These are phyloP conservation scores for Microbotryum scabiosae DNA, from an alignment of 1,284 basidiomycete species.

Conservation along the genomic window DNA sequence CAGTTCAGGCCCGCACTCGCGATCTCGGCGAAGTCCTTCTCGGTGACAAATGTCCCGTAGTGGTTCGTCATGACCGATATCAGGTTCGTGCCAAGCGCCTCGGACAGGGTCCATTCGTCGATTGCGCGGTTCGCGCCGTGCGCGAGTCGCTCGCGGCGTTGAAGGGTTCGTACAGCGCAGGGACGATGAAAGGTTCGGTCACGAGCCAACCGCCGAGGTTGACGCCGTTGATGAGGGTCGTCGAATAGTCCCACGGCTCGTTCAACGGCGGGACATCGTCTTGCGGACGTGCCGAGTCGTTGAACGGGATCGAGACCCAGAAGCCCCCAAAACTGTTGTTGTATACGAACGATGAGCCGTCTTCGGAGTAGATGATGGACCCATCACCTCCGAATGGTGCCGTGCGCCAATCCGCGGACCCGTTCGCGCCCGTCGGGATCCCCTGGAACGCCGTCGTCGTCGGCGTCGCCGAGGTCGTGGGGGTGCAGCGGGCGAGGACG, in stretches of 20 bases:
- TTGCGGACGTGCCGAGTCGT: constrained; percentile 56
- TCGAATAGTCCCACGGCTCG: constrained; percentile 69
- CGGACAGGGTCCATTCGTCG: constrained; percentile 70
- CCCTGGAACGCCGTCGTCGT: neutral
- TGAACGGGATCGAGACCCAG: constrained; percentile 53
- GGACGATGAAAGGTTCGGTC: constrained; percentile 79
- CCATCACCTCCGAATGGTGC: constrained; percentile 48
- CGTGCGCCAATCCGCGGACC: constrained; percentile 36
- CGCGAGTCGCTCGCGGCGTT: constrained; percentile 31
- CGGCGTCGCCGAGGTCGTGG: constrained; percentile 1
- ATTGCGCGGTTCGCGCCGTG: constrained; percentile 47
- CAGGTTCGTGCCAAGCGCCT: constrained; percentile 57
- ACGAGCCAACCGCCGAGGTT: constrained; percentile 60
- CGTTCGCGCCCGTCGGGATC: constrained; percentile 23
- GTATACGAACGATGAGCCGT: constrained; percentile 61
- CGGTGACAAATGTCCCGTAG: constrained; percentile 76
- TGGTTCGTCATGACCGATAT: constrained; percentile 51
- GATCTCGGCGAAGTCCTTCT: constrained; percentile 79
- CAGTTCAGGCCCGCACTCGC: constrained; percentile 67
- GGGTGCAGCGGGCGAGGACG: neutral
- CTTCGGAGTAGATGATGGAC: constrained; percentile 54
- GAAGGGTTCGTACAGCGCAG: constrained; percentile 73
- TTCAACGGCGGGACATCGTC: constrained; percentile 62
- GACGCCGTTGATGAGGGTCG: constrained; percentile 46
- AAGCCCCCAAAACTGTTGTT: constrained; percentile 52